phyloP scores from a whole-genome alignment of 202 grass and related monocot species.

The Thinopyrum obtusiflorum region DNA sequence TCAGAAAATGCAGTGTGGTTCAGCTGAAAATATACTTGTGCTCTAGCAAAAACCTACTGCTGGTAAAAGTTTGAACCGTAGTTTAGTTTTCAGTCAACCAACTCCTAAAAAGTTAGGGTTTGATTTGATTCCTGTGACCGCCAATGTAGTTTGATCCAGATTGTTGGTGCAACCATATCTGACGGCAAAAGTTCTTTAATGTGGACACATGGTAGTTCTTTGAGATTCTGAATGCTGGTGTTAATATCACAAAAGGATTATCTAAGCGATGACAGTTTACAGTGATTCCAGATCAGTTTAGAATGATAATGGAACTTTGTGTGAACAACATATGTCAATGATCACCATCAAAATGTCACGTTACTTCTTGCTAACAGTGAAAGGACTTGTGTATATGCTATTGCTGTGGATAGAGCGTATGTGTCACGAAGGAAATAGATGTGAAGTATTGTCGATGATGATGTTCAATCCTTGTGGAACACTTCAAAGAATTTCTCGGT shows the following conservation, averaged over 20 bases:
- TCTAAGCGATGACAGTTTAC: not conserved
- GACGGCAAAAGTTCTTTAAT: not conserved
- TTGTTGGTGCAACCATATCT: not conserved
- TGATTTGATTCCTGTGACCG: not conserved
- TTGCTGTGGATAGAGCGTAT: not conserved
- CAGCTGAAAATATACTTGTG: too few species aligned
- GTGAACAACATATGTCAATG: not conserved
- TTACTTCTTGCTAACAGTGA: constrained; percentile 1
- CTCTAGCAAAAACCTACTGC: too few species aligned
- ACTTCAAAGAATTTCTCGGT: not conserved
- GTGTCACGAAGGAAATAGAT: constrained; percentile 1
- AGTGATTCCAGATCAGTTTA: constrained; percentile 1
- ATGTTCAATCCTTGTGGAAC: not conserved
- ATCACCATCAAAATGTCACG: not conserved
- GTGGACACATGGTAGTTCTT: not conserved
- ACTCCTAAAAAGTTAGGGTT: too few species aligned
- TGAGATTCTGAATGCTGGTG: not conserved
- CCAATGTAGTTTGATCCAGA: constrained; percentile 13
- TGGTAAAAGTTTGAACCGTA: too few species aligned
- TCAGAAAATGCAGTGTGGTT: too few species aligned
- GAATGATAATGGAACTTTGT: not conserved
- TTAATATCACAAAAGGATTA: constrained; percentile 4
- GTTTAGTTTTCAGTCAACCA: too few species aligned
- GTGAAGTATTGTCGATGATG: not conserved
- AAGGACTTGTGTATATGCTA: constrained; percentile 10